phyloP scores from a whole-genome alignment of 208 protist species.

The Angomonas ambiguus region DNA sequence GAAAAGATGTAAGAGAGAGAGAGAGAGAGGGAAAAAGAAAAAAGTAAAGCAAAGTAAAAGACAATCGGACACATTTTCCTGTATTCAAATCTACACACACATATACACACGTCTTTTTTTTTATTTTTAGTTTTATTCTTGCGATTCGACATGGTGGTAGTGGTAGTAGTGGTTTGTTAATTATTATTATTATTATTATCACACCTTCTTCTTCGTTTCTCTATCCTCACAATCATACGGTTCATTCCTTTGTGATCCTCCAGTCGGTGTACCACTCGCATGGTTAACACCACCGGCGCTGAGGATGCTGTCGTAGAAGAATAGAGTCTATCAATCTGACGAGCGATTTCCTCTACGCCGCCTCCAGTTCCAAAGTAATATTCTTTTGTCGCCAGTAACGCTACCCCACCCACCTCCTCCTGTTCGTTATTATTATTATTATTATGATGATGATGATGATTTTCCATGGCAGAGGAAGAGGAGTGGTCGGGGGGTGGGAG shows the following conservation, averaged over 20 bases:
- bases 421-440: conserved; percentile 5
- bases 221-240: conserved; percentile 33
- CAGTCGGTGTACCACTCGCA: conserved; percentile 56
- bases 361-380: conserved; percentile 90
- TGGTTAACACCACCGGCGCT: conserved; percentile 56
- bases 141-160: too few relatives aligned
- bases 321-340: conserved; percentile 9
- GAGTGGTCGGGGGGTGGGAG: conserved; percentile 17
- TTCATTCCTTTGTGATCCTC: conserved; percentile 30
- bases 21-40: conserved; percentile 5
- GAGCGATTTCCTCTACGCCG: conserved; percentile 40
- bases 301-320: too few relatives aligned
- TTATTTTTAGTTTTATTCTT: conserved; percentile 3
- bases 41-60: conserved; percentile 6
- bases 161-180: too few relatives aligned
- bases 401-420: too few relatives aligned
- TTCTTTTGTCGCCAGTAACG: conserved; percentile 78
- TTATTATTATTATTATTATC: neutral
- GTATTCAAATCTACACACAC: neutral
- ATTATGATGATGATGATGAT: neutral
- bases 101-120: neutral
- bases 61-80: neutral
- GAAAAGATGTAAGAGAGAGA: neutral
- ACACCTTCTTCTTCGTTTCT: too few relatives aligned
- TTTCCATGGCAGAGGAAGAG: neutral